phyloP scores from a whole-genome alignment of 2,329 filamentous ascomycete species.

The Aspergillus ibericus region DNA sequence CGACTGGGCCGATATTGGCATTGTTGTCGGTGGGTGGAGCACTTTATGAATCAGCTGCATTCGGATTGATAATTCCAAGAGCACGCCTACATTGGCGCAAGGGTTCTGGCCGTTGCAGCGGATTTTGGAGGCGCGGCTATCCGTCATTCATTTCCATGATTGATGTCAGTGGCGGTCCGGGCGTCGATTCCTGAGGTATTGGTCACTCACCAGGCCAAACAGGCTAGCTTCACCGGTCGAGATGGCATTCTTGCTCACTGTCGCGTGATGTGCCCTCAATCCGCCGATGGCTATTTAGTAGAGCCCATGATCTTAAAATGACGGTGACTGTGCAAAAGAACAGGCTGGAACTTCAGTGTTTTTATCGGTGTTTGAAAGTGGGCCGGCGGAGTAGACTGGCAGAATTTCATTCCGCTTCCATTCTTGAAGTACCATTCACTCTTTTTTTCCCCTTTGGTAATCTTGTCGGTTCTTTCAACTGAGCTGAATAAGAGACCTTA shows the following conservation, averaged over 20 bases:
- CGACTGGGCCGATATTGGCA: constrained; percentile 11
- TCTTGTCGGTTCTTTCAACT: too few species aligned
- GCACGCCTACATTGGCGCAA: constrained; percentile 19
- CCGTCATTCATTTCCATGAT: background rate
- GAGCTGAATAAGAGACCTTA: too few species aligned
- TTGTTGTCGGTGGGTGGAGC: background rate
- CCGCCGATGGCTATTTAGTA: too few species aligned
- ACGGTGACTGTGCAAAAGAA: too few species aligned
- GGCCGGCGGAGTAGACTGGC: too few species aligned
- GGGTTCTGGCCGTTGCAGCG: constrained; percentile 25
- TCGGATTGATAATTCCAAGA: background rate
- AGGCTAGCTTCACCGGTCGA: constrained; percentile 21
- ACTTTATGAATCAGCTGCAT: background rate
- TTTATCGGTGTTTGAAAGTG: too few species aligned
- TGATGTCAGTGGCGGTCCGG: background rate
- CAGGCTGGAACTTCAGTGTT: too few species aligned
- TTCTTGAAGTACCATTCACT: too few species aligned
- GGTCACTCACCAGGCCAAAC: constrained; percentile 20
- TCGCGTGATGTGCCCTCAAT: too few species aligned
- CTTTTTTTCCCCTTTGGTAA: too few species aligned
- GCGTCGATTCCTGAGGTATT: background rate
- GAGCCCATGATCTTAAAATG: too few species aligned
- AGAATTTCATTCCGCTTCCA: too few species aligned
- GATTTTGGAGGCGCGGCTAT: constrained; percentile 24
- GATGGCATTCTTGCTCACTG: background rate